phyloP scores from a whole-genome alignment of 106 monocot genomes.

The Agapanthus africanus region DNA sequence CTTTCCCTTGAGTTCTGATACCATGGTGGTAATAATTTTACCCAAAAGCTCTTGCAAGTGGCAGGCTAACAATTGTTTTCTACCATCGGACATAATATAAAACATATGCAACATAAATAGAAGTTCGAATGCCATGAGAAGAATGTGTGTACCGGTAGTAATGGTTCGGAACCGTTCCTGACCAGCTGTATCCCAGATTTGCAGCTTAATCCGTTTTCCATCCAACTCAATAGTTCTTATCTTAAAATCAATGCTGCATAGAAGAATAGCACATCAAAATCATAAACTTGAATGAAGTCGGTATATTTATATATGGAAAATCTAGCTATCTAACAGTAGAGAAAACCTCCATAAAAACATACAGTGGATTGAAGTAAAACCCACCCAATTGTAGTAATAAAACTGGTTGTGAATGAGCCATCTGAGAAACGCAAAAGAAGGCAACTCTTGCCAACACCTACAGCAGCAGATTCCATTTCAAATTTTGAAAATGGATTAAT shows the following conservation, averaged over 20 bases:
- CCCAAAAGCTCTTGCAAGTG: too few species aligned
- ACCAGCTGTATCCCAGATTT: constrained; percentile 31
- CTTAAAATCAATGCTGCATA: constrained; percentile 24
- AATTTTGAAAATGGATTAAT: too few species aligned
- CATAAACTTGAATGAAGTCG: neutral
- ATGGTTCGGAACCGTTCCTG: constrained; percentile 27
- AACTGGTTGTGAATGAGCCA: constrained; percentile 34
- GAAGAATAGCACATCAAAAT: neutral
- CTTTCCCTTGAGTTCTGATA: too few species aligned
- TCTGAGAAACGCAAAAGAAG: constrained; percentile 31
- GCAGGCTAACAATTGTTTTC: too few species aligned
- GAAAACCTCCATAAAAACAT: neutral
- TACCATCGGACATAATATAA: too few species aligned
- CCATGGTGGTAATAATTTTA: too few species aligned
- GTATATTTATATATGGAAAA: neutral
- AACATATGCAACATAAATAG: neutral
- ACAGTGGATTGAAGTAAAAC: constrained; percentile 3
- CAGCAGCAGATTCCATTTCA: too few species aligned
- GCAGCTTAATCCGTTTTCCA: constrained; percentile 25
- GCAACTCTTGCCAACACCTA: constrained; percentile 37
- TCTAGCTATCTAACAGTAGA: too few species aligned
- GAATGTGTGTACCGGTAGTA: constrained; percentile 14
- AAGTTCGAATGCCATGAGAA: neutral
- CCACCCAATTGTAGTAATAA: constrained; percentile 33
- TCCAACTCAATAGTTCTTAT: constrained; percentile 30